Conservation (phyloP, 129 eudicot species). For the Saussurea involucrata region DNA sequence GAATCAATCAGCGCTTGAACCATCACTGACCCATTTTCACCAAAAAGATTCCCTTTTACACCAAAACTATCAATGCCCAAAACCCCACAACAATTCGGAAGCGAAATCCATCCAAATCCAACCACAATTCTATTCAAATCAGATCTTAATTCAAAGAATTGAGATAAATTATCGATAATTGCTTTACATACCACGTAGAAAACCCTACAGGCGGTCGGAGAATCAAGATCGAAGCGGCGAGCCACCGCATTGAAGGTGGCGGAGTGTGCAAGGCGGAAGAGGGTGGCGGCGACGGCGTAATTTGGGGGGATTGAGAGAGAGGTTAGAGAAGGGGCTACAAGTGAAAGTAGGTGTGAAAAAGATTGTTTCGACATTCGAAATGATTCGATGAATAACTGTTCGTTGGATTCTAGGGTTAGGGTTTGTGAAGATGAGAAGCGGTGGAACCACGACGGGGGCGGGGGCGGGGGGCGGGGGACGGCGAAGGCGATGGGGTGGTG, state of each 20-base stretch:
- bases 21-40: conserved; percentile 61
- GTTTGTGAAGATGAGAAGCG: conserved; percentile 30
- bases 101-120: conserved; percentile 80
- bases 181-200: conserved; percentile 74
- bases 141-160: conserved; percentile 56
- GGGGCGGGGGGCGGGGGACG: conserved; percentile 36
- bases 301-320: conserved; percentile 41
- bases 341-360: conserved; percentile 49
- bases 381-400: conserved; percentile 42
- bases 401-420: too few relatives aligned
- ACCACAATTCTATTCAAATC: conserved; percentile 60
- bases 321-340: conserved; percentile 31
- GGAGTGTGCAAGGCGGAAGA: conserved; percentile 65
- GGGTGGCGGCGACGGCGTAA: conserved; percentile 63
- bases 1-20: conserved; percentile 87
- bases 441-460: conserved; percentile 49
- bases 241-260: conserved; percentile 51
- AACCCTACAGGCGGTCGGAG: conserved; percentile 52
- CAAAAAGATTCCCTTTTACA: conserved; percentile 50
- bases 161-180: conserved; percentile 57
- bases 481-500: conserved; percentile 38
- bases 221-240: conserved; percentile 51
- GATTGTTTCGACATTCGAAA: conserved; percentile 68
- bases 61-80: conserved; percentile 61
- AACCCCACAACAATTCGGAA: conserved; percentile 90